Evolutionary conservation across 2,329 filamentous ascomycete genomes (phyloP), one percentile per base, ranked within the genome.

Genomic region (Sporothrix schenckii): DNA sequence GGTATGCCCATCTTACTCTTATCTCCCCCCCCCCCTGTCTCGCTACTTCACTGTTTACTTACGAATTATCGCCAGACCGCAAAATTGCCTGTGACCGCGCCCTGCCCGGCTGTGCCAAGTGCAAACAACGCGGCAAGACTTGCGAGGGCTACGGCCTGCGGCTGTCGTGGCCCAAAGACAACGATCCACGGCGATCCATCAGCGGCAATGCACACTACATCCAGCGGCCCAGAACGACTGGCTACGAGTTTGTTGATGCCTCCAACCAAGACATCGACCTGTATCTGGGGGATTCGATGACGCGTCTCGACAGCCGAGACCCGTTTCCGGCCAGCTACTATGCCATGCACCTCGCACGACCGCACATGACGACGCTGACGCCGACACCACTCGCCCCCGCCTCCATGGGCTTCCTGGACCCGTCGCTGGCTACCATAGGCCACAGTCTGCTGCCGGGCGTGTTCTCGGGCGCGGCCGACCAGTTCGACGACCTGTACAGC

Each of bases 401-500:
- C 24, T 52, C 63, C 44, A 39, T 66, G 47, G 63, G 30, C 1
- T 21, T 24, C 4, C 63, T 66, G 0, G 63, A 66, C n/a, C 63
- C 63, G 5, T 52, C 63, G 2, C 44, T 66, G 4, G 19, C 63
- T 2, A 10, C 27, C 19, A 50, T 19, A 10, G 70, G 70, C 47
- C 71, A 70, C 66, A 71, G 68, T n/a, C 66, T 66, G 5, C 41
- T 73, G 16, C 71, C 70, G 11, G 49, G 58, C 16, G 27, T 74
- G 30, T 50, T 74, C 27, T 69, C 70, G 19, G 61, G 73, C 3
- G 67, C 63, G 3, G 65, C 69, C 21, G 68, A 72, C 50, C 71
- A 70, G 4, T 72, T 73, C 60, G 65, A 66, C 3, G 71, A 74
- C 24, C 70, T 75, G n/a, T 75, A 75, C 67, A 52, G 68, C 16